Base-by-base conservation (phyloP, 306 rosid species). In the Rubus idaeus region DNA sequence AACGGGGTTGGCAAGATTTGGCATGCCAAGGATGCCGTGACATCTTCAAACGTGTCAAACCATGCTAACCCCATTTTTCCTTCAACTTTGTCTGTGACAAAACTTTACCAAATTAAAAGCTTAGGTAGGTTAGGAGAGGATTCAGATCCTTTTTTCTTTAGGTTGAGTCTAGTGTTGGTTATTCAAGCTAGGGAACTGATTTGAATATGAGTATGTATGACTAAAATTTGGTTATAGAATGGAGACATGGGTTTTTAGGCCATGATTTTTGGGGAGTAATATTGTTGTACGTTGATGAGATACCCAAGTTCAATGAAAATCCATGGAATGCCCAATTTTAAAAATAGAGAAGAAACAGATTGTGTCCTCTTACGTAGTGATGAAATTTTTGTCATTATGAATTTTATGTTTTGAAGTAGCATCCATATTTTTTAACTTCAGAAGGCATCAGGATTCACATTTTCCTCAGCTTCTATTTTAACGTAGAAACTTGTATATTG, bases 331-430 rank as follows among this genome's bases (percentile, higher is more conserved):
- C 37, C 8, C 5, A 45, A 68, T 44, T 21, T 67, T 44, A 21
- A 6, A 45, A 68, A 10, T 45, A 68, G 47, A 37, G 7, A 39
- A 39, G 46, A 64, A 35, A 61, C 41, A 61, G n/a, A 13, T 30
- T 2, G 23, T 37, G n/a, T 1, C 40, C 42, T 13, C 3, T 39
- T 37, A 64, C 69, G 7, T 37, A 42, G 69, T 14, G 4, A 63
- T 63, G 5, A 4, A 10, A 37, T 37, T 16, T 8, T 64, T 64
- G 69, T 16, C 30, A 64, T 64, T 37, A 16, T 16, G 23, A 16
- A 40, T 30, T 26, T 13, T n/a, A 10, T 10, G 90, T 92, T 83
- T 88, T 94, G 13, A 94, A 86, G 89, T 94, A 85, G 79, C 76
- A 73, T 20, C 21, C 5, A 1, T 10, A 4, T 14, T 55, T 39